phyloP scores from a whole-genome alignment of 345 rosid species.

The Murraya paniculata region DNA sequence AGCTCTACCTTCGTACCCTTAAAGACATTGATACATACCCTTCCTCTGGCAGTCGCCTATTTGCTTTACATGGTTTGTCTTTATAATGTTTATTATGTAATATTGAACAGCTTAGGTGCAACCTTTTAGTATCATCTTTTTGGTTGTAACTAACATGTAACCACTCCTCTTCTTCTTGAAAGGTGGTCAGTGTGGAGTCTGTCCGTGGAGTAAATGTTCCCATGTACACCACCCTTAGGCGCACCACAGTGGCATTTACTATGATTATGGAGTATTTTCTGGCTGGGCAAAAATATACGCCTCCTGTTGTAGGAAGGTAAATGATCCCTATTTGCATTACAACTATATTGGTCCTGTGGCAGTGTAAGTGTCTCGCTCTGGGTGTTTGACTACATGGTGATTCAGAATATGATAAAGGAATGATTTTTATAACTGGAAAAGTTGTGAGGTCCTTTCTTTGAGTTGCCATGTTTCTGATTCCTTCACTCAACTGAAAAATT shows the following conservation, averaged over 20 bases:
- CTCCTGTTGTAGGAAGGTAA: constrained; percentile 82
- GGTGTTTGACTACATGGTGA: background rate
- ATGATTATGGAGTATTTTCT: constrained; percentile 86
- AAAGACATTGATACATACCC: constrained; percentile 66
- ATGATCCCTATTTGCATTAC: constrained; percentile 1
- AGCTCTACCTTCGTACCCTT: constrained; percentile 51
- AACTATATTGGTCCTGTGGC: background rate
- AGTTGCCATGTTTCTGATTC: constrained; percentile 30
- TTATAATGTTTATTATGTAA: constrained; percentile 1
- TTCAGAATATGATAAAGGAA: constrained; percentile 3
- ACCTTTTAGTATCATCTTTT: background rate
- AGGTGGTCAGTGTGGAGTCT: constrained; percentile 92
- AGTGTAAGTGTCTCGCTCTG: background rate
- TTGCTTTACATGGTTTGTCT: constrained; percentile 85
- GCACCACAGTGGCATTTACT: constrained; percentile 91
- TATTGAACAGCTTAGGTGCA: background rate
- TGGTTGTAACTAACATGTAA: constrained; percentile 10
- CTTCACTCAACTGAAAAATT: constrained; percentile 42
- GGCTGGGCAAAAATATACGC: constrained; percentile 73
- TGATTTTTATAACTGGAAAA: constrained; percentile 2
- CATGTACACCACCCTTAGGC: constrained; percentile 97
- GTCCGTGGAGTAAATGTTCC: constrained; percentile 98
- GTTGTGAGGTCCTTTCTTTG: constrained; percentile 10
- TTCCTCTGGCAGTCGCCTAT: constrained; percentile 76
- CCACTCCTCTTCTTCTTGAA: constrained; percentile 37